Evolutionary conservation across 768 basidiomycete species (phyloP), one percentile per base, ranked within the genome.

Genomic region (Russula ochroleuca): DNA sequence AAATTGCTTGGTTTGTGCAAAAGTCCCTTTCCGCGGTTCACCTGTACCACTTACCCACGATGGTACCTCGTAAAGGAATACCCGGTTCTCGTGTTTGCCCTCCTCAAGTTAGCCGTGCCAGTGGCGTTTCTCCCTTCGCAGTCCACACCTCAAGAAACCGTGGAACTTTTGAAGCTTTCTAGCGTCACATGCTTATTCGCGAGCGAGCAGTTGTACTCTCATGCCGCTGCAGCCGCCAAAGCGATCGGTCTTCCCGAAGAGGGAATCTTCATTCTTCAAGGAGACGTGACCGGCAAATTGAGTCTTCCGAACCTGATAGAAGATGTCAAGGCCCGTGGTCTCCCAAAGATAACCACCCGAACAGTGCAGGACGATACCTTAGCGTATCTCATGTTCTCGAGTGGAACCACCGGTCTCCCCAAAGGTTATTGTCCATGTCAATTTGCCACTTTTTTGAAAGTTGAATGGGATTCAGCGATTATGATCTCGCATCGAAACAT

Each of bases 351-450:
- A 1, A 74, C 76, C 1, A 72, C 83, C 37, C 78, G 76, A 47
- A 75, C 78, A 0, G 86, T 81, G 0, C 74, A 67, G 19, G 76
- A 74, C 35, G 75, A 85, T 63, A 87, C 85, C 0, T 73, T 89
- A 1, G 88, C 86, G 0, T 88, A 90, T 70, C 75, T 91, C 3
- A 76, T 86, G 0, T 89, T 88, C 70, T 91, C 89, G 0, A 90
- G 89, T 68, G 89, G 89, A 25, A 91, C 90, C 0, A 90, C 81
- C 63, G 89, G 90, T 0, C 74, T 85, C 4, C 87, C 89, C 0
- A 91, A 91, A 81, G 87, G 88, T 84, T 28, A 8, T 40, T 43
- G 6, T 13, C 11, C n/a, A 19, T 33, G 31, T 47, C 51, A 14
- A 28, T 21, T 28, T 17, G 45, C 31, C 41, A 19, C 15, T 17